Conservation (phyloP, 2,329 filamentous ascomycete genomes). For the Aspergillus intermedius region DNA sequence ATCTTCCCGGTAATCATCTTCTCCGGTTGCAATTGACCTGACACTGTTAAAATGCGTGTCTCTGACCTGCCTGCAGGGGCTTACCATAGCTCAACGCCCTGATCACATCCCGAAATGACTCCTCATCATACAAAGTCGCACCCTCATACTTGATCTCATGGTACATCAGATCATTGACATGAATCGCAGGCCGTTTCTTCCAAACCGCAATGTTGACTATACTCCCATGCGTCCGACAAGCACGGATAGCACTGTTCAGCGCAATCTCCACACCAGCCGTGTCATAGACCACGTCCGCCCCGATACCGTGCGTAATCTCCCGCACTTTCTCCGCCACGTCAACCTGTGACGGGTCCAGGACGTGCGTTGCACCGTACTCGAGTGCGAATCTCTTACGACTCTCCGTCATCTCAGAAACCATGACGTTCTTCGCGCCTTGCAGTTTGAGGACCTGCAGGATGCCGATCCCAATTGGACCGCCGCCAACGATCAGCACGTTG, state of each 20-base stretch:
- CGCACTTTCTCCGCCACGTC: constrained; percentile 43
- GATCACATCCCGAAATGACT: constrained; percentile 55
- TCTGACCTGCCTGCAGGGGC: constrained; percentile 3
- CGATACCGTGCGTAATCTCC: constrained; percentile 42
- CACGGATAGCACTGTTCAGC: constrained; percentile 41
- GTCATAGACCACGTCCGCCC: constrained; percentile 56
- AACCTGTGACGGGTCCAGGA: constrained; percentile 46
- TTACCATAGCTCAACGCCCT: constrained; percentile 35
- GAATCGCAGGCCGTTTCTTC: constrained; percentile 50
- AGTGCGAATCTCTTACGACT: constrained; percentile 47
- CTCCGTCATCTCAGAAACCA: constrained; percentile 51
- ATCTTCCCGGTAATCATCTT: constrained; percentile 59
- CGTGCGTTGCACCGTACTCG: constrained; percentile 50
- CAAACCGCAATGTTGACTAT: constrained; percentile 61
- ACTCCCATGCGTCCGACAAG: constrained; percentile 49
- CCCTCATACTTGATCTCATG: constrained; percentile 49
- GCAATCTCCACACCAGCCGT: constrained; percentile 54
- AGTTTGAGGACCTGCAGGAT: constrained; percentile 54
- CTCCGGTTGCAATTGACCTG: constrained; percentile 46
- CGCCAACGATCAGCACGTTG: constrained; percentile 52
- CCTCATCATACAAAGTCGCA: constrained; percentile 43
- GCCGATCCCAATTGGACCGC: constrained; percentile 57
- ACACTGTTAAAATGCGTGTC: constrained; percentile 14
- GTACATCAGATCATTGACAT: constrained; percentile 50
- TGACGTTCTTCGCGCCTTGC: constrained; percentile 48